A percentile compares a stretch with the other conserved stretches of the same genome.
Evolutionary conservation across 345 rosid genomes (phyloP).

Genomic region (Linum tenue): DNA sequence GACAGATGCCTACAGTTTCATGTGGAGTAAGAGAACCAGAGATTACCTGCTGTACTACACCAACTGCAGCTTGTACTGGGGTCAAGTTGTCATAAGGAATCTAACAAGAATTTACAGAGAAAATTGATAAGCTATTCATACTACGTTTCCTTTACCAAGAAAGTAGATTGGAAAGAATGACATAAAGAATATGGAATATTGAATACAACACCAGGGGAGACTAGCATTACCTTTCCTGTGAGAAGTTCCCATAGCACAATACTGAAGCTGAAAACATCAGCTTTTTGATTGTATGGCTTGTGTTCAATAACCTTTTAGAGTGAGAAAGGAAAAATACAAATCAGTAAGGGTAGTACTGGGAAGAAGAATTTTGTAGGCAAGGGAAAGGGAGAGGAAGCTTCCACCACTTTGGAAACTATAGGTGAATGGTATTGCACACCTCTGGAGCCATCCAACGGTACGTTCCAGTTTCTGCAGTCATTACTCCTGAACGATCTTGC

Average conservation of each 20-base stretch:
- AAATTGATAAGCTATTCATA: background rate
- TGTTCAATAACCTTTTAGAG: slow-evolving; percentile 55
- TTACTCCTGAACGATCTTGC: slow-evolving; percentile 46
- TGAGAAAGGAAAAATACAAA: background rate
- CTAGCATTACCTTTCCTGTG: slow-evolving; percentile 43
- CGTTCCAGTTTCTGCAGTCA: slow-evolving; percentile 77
- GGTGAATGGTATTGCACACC: slow-evolving; percentile 27
- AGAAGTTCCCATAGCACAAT: slow-evolving; percentile 61
- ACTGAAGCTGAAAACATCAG: slow-evolving; percentile 59
- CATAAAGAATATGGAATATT: background rate
- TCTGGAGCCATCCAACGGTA: slow-evolving; percentile 87
- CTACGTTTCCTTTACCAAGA: background rate
- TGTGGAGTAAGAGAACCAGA: background rate
- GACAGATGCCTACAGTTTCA: background rate
- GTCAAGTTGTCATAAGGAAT: slow-evolving; percentile 49
- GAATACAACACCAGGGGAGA: background rate
- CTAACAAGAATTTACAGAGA: slow-evolving; percentile 24
- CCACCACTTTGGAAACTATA: background rate
- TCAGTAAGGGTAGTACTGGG: background rate
- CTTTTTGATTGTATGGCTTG: slow-evolving; percentile 50
- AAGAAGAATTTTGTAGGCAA: background rate
- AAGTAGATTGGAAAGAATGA: too few species aligned
- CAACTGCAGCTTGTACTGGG: slow-evolving; percentile 59
- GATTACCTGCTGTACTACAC: slow-evolving; percentile 59
- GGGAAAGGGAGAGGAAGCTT: background rate